Evolutionary conservation across 1,139 yeast genomes (phyloP), one percentile per base, ranked within the genome.

Genomic region (Debaryomycetaceae sp.): DNA sequence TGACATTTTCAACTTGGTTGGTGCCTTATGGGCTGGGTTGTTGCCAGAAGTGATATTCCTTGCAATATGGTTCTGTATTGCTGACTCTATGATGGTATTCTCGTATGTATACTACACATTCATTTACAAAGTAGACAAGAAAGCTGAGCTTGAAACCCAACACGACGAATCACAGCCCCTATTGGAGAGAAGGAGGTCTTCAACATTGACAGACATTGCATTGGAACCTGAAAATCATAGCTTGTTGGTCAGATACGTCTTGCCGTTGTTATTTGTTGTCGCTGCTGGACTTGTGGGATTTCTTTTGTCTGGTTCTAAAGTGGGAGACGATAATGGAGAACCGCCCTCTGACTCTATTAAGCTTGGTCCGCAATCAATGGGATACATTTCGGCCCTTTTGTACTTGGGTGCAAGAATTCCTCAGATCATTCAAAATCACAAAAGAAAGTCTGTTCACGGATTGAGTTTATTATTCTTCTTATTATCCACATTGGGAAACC

Each of bases 391-490:
- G 3, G 94, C 95, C 0, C 48, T 69, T 1, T 67, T 86, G 39
- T 86, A 86, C 56, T 70, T 86, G 49, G 83, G 87, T 6, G 94
- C 95, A 2, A 68, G 95, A 46, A 73, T 86, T 41, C 95, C 95
- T 1, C 95, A 86, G 60, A 86, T 86, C 44, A 61, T 81, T 45
- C 88, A 82, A 56, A 86, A 86, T 60, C 76, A 83, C 59, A 58
- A 63, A 42, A 72, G 88, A 46, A 78, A 80, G 50, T 83, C 91
- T 9, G 88, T 85, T 31, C 77, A 79, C 46, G 95, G 95, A 1
- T 74, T 86, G 42, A 81, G 89, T 46, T 70, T 86, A 47, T 70
- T 86, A 40, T 86, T 86, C 62, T 85, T 86, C 64, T 63, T 86
- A 45, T 80, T 86, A 48, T 83, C 92, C 32, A 77, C 87, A 14